A percentile compares a stretch with the other conserved stretches of the same genome.
Evolutionary conservation across 495 filamentous ascomycete species (phyloP).

Genomic region (Penicillium simplicissimum): DNA sequence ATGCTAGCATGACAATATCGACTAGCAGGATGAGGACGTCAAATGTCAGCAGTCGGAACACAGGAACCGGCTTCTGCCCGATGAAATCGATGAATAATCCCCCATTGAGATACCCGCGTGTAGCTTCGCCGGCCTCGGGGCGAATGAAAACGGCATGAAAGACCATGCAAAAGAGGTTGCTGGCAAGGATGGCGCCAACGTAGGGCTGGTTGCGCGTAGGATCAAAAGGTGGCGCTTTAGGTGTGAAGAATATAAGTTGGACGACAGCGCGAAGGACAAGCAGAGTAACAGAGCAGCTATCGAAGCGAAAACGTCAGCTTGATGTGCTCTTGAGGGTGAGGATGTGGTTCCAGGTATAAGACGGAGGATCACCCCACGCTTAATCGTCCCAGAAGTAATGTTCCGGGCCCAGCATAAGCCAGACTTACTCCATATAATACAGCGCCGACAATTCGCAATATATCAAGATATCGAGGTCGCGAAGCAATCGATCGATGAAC

Average conservation of each 20-base stretch:
- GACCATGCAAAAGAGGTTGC: slow-evolving; percentile 72
- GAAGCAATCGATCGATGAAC: slow-evolving; percentile 68
- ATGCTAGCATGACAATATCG: slow-evolving; percentile 73
- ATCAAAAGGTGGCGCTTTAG: slow-evolving; percentile 70
- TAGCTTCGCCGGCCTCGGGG: slow-evolving; percentile 70
- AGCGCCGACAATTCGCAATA: slow-evolving; percentile 77
- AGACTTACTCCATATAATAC: slow-evolving; percentile 87
- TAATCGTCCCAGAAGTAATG: not conserved
- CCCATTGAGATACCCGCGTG: slow-evolving; percentile 80
- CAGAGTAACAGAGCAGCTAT: slow-evolving; percentile 70
- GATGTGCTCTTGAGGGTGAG: not conserved
- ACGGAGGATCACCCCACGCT: not conserved
- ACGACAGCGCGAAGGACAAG: slow-evolving; percentile 68
- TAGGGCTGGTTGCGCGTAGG: slow-evolving; percentile 62
- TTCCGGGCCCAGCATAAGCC: not conserved
- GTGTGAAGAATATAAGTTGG: slow-evolving; percentile 76
- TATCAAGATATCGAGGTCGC: slow-evolving; percentile 75
- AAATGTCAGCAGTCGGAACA: slow-evolving; percentile 60
- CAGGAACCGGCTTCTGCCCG: slow-evolving; percentile 74
- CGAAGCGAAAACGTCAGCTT: slow-evolving; percentile 5
- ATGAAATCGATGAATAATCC: slow-evolving; percentile 86
- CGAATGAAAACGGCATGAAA: slow-evolving; percentile 64
- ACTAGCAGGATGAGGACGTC: slow-evolving; percentile 66
- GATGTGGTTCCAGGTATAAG: not conserved
- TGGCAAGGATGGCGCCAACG: slow-evolving; percentile 66